These are phyloP conservation scores for Colletotrichum spaethianum DNA, from an alignment of 2,329 filamentous ascomycete species.

Conservation along the genomic window DNA sequence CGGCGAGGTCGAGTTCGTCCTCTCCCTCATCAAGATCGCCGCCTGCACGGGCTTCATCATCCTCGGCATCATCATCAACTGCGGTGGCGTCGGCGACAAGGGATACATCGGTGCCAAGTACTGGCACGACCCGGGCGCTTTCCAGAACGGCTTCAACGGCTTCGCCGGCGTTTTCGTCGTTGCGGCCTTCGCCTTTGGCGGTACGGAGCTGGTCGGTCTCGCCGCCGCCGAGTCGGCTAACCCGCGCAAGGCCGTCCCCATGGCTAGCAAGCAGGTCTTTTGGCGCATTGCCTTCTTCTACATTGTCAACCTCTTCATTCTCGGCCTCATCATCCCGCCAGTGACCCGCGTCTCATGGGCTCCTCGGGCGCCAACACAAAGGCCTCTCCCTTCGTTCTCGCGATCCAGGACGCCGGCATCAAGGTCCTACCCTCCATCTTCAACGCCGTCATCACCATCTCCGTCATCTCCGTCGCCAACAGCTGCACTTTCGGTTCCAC, in stretches of 20 bases:
- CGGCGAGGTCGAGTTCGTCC: slow-evolving; percentile 71
- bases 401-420: slow-evolving; percentile 65
- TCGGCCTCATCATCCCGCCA: slow-evolving; percentile 44
- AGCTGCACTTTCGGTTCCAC: slow-evolving; percentile 66
- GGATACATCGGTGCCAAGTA: slow-evolving; percentile 44
- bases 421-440: slow-evolving; percentile 65
- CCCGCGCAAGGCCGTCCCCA: slow-evolving; percentile 45
- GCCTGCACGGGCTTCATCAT: slow-evolving; percentile 41
- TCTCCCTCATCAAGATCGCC: slow-evolving; percentile 69
- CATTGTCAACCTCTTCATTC: slow-evolving; percentile 43
- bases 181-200: slow-evolving; percentile 43
- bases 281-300: slow-evolving; percentile 46
- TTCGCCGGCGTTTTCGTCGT: slow-evolving; percentile 44
- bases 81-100: slow-evolving; percentile 40
- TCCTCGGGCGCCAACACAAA: slow-evolving; percentile 57
- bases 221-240: slow-evolving; percentile 45
- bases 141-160: slow-evolving; percentile 46
- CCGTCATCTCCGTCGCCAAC: slow-evolving; percentile 67
- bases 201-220: slow-evolving; percentile 46
- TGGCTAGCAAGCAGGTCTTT: slow-evolving; percentile 46
- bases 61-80: slow-evolving; percentile 45
- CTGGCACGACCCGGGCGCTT: slow-evolving; percentile 44
- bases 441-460: slow-evolving; percentile 65
- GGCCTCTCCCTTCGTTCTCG: slow-evolving; percentile 66
- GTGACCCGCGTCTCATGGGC: slow-evolving; percentile 43